Base-by-base conservation (phyloP, 768 basidiomycete species). In the Serendipita sp. region DNA sequence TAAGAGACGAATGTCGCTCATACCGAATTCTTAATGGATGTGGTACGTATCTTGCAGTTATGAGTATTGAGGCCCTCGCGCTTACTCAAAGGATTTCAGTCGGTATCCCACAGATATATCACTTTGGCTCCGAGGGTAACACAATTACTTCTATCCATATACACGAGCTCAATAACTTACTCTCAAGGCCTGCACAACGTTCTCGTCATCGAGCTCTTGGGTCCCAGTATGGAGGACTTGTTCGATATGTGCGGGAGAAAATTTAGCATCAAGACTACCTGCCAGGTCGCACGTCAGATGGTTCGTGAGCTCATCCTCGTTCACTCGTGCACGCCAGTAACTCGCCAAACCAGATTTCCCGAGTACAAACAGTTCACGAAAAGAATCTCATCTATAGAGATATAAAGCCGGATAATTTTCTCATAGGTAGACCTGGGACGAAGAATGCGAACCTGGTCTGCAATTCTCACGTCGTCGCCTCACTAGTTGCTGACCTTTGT, bases 311-410 rank as follows among this genome's bases (percentile, higher is more conserved):
- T 67, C 45, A 65, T 55, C 52, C 11, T 55, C 33, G 40, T 10
- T 50, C 45, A 40, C 46, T 60, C 23, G 23, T 37, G 27, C 65
- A 55, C 15, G 43, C 33, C 6, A 36, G 34, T 58, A 44, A 18
- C 44, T 33, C 18, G 23, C 62, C 60, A 37, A 64, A 52, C 40
- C 70, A 98, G 95, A 79, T 99, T 65, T 83, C 90, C 60, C 85
- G 96, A 70, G 93, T 96, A 18, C 95, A 98, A 75, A 95, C 89
- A 16, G 97, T 99, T 62, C 96, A 99, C 75, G 95, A 97, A 76
- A 98, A 97, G 81, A 97, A 96, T 75, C 83, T 99, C 70, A 98
- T 99, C 70, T 98, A 99, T 74, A 88, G 96, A 64, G 96, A 99
- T 74, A 98, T 99, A 78, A 99, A 99, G 75, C 96, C 96, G 8